phyloP scores from a whole-genome alignment of 192 early-diverging fungal species.

The Umbelopsis ramanniana region DNA sequence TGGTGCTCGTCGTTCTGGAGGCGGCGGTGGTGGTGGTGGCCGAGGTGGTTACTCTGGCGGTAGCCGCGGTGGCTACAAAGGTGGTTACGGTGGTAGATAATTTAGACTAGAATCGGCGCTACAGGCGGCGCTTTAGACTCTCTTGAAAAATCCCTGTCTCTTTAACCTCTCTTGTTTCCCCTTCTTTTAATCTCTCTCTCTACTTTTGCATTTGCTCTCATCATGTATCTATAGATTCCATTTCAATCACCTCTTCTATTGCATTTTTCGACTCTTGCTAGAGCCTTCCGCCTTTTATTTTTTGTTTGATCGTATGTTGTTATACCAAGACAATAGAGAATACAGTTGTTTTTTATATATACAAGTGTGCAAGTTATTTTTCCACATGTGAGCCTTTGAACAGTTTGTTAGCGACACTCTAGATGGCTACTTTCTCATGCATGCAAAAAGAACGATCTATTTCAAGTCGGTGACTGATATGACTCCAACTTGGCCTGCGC shows the following conservation, averaged over 20 bases:
- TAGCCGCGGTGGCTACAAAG: conserved; percentile 28
- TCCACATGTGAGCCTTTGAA: too few relatives aligned
- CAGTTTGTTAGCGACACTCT: too few relatives aligned
- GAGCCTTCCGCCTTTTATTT: neutral
- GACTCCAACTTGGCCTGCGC: too few relatives aligned
- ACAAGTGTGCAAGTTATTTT: too few relatives aligned
- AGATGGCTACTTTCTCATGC: too few relatives aligned
- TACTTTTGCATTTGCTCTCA: conserved; percentile 21
- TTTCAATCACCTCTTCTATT: conserved; percentile 4
- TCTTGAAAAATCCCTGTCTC: neutral
- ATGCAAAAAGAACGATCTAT: too few relatives aligned
- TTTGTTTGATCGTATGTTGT: conserved; percentile 3
- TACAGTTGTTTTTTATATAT: neutral
- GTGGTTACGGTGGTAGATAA: conserved; percentile 19
- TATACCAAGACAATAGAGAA: conserved; percentile 7
- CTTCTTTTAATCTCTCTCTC: neutral
- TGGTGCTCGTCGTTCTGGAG: conserved; percentile 44
- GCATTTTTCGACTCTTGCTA: neutral
- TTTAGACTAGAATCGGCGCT: too few relatives aligned
- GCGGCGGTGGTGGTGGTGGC: conserved; percentile 55
- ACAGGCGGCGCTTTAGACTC: neutral
- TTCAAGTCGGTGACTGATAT: too few relatives aligned
- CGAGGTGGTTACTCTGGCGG: conserved; percentile 49
- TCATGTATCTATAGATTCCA: conserved; percentile 23
- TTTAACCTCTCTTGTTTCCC: neutral